These are phyloP conservation scores for Cucumis melo DNA, from an alignment of 306 rosid genomes.

Conservation along the genomic window DNA sequence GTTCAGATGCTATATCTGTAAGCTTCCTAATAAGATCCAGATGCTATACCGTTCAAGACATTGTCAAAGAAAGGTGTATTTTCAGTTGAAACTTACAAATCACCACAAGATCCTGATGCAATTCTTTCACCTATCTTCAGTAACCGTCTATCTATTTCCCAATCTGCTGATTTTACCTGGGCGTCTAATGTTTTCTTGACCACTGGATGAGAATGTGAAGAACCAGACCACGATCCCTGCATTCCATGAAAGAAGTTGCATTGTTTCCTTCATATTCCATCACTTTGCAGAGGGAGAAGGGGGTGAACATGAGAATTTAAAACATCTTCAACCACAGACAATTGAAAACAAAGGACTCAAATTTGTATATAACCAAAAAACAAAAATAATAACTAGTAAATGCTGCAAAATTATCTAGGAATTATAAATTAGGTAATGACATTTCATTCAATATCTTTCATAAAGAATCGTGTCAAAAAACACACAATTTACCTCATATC, in stretches of 20 bases:
- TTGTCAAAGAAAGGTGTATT: background rate
- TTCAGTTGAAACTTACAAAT: conserved; percentile 52
- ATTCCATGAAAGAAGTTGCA: conserved; percentile 11
- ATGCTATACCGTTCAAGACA: background rate
- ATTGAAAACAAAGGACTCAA: background rate
- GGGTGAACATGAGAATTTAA: background rate
- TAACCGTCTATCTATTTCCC: conserved; percentile 93
- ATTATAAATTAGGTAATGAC: background rate
- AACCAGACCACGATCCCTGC: conserved; percentile 94
- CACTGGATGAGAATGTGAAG: conserved; percentile 43
- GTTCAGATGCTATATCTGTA: conserved; percentile 50
- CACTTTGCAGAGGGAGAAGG: background rate
- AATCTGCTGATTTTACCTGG: conserved; percentile 46
- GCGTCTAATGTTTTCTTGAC: conserved; percentile 44
- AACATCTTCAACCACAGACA: background rate
- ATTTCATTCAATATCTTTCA: background rate
- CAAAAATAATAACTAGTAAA: background rate
- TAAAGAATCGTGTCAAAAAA: background rate
- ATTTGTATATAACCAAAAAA: background rate
- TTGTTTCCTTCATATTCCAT: background rate
- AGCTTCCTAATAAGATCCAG: background rate
- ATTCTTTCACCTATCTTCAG: conserved; percentile 79
- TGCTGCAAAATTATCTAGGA: background rate
- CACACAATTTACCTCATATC: conserved; percentile 66
- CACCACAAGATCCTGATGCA: conserved; percentile 98